Evolutionary conservation across 805 yeast species (phyloP), one percentile per base, ranked within the genome.

Genomic region (Teunomyces aglyptinius): DNA sequence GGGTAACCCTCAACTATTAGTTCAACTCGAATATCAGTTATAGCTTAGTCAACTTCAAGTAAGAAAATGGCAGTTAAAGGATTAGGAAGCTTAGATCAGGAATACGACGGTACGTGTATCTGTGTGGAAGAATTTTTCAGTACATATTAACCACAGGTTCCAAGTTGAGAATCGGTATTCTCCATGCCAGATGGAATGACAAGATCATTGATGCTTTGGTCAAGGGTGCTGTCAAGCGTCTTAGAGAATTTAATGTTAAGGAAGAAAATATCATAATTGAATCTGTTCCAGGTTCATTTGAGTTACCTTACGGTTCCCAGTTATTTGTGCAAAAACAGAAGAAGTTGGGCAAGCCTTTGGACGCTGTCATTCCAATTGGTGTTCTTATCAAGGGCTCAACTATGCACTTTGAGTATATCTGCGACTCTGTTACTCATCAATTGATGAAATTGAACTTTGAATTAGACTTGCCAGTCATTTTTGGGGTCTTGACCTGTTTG

Each of bases 321-420:
- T 70, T 71, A 50, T 68, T 82, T 51, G 67, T 73, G 35, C 75
- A 75, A 15, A 75, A 73, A 50, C 71, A 77, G 48, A 62, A 66
- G 19, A 58, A 58, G 31, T 54, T 65, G 45, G 77, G 75, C 42
- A 60, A 70, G 44, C 77, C 80, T 20, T 70, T 86, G 47, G 97
- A 94, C 65, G 97, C 92, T 4, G 80, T 92, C 32, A 88, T 94
- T 48, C 91, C 98, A 45, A 89, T 94, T 57, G 99, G 99, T 47
- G 91, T 87, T 32, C 76, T 94, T 60, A 92, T 94, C 70, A 94
- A 94, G 72, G 99, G 99, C 45, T 83, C 91, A 32, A 94, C 98
- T 31, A 90, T 90, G 96, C 99, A 94, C 71, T 94, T 94, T 64
- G 99, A 94, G 70, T 94, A 92, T 72, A 94, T 94, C 58, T 86